phyloP scores from a whole-genome alignment of 352 stramenopile species.

The Hyaloperonospora brassicae region DNA sequence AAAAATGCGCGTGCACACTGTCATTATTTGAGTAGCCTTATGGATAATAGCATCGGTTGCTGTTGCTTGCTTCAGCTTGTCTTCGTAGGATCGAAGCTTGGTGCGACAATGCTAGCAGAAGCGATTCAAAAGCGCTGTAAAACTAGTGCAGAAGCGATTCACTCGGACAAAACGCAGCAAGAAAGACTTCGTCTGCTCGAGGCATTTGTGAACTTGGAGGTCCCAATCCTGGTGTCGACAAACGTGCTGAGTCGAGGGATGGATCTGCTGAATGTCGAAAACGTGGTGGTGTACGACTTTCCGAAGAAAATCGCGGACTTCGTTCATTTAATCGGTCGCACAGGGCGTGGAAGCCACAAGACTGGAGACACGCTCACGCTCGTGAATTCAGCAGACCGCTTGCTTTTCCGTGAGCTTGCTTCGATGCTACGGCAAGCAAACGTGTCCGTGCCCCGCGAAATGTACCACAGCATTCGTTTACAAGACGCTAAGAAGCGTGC shows the following conservation, averaged over 20 bases:
- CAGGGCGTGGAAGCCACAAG: conserved; percentile 20
- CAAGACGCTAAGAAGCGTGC: conserved; percentile 13
- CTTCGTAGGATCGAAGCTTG: conserved; percentile 60
- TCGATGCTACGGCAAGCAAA: conserved; percentile 24
- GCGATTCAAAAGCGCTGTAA: conserved; percentile 39
- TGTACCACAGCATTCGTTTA: conserved; percentile 36
- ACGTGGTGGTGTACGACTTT: conserved; percentile 71
- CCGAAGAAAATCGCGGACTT: conserved; percentile 50
- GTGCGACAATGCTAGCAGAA: conserved; percentile 51
- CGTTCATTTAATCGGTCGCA: conserved; percentile 57
- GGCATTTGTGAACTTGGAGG: conserved; percentile 43
- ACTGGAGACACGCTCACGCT: conserved; percentile 32
- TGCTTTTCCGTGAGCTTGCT: conserved; percentile 38
- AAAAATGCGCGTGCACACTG: not conserved
- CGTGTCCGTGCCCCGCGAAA: conserved; percentile 26
- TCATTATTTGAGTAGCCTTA: not conserved
- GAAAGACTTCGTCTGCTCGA: conserved; percentile 50
- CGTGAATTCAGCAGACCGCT: conserved; percentile 38
- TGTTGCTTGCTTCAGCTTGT: conserved; percentile 38
- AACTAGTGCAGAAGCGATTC: conserved; percentile 35
- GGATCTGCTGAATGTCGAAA: conserved; percentile 52
- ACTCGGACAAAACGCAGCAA: conserved; percentile 53
- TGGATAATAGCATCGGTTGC: conserved; percentile 1
- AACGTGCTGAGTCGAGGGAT: conserved; percentile 69
- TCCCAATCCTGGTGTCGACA: conserved; percentile 52